These are phyloP conservation scores for Geranomyces variabilis DNA, from an alignment of 192 early-diverging fungal genomes.

Conservation along the genomic window DNA sequence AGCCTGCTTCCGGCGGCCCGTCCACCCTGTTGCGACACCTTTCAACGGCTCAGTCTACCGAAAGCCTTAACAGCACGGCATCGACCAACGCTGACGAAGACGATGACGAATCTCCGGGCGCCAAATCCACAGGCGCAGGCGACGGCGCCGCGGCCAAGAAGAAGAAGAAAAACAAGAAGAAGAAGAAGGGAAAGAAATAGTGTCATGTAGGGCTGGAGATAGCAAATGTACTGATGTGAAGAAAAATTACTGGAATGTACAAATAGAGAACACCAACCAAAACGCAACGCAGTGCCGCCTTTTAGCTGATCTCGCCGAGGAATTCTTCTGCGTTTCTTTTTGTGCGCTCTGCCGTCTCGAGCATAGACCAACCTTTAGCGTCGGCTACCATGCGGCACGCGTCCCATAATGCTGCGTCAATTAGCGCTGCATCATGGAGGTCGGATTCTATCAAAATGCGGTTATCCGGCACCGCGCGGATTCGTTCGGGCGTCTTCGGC, in stretches of 20 bases:
- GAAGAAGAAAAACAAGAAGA: slow-evolving; percentile 17
- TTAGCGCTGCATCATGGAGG: slow-evolving; percentile 55
- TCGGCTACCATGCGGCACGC: slow-evolving; percentile 59
- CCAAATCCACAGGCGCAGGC: background rate
- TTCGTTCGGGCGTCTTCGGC: slow-evolving; percentile 61
- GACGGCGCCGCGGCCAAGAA: background rate
- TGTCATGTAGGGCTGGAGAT: background rate
- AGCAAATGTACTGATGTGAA: background rate
- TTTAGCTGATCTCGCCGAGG: slow-evolving; percentile 9
- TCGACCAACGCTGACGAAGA: slow-evolving; percentile 6
- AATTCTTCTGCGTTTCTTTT: slow-evolving; percentile 53
- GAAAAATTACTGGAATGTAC: too few species aligned
- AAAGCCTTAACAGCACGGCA: background rate
- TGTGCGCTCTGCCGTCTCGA: slow-evolving; percentile 52
- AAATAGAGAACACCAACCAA: too few species aligned
- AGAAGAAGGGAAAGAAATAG: slow-evolving; percentile 19
- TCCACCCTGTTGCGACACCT: background rate
- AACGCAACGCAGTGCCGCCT: too few species aligned
- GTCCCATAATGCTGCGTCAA: slow-evolving; percentile 61
- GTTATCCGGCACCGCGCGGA: slow-evolving; percentile 73
- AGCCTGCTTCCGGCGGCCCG: background rate
- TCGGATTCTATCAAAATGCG: slow-evolving; percentile 85
- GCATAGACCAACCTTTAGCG: slow-evolving; percentile 61
- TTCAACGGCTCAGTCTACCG: background rate
- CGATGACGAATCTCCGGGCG: background rate